Evolutionary conservation across 441 rosid genomes (phyloP).

Genomic region (Viola pubescens): DNA sequence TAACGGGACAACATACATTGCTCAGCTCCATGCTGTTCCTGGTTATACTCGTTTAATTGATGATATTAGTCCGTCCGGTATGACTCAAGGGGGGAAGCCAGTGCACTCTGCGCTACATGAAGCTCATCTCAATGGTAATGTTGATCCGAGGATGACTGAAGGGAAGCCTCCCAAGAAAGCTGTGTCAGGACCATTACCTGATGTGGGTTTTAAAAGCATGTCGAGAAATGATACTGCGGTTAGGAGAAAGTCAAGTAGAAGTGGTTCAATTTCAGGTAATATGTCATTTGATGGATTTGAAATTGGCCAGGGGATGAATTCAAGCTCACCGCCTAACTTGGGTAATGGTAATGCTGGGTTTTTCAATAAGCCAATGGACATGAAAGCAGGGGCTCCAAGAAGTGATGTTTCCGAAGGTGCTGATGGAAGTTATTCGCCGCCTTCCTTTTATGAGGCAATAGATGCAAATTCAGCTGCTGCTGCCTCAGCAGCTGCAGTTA

Average conservation of each 20-base stretch:
- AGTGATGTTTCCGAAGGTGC: constrained; percentile 31
- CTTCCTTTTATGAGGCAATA: constrained; percentile 59
- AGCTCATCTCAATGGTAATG: constrained; percentile 14
- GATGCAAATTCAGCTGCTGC: constrained; percentile 79
- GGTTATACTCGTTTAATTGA: constrained; percentile 41
- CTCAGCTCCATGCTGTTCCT: constrained; percentile 42
- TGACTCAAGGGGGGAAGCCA: constrained; percentile 24
- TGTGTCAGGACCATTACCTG: constrained; percentile 26
- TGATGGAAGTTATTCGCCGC: constrained; percentile 45
- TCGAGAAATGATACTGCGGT: constrained; percentile 20
- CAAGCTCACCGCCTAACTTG: constrained; percentile 13
- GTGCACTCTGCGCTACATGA: constrained; percentile 20
- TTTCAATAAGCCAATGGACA: constrained; percentile 17
- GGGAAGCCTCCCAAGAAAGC: constrained; percentile 24
- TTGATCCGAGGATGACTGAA: constrained; percentile 21
- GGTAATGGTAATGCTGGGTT: constrained; percentile 15
- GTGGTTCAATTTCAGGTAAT: constrained; percentile 34
- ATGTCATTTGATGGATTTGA: constrained; percentile 34
- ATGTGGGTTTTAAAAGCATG: constrained; percentile 14
- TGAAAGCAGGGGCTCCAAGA: constrained; percentile 24
- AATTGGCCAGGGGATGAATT: constrained; percentile 21
- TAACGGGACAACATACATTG: constrained; percentile 35
- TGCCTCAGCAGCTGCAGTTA: constrained; percentile 84
- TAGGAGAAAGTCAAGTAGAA: constrained; percentile 21
- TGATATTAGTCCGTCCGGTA: constrained; percentile 25